These are phyloP conservation scores for Toxoplasma gondii DNA, from an alignment of 169 alveolate species.

Conservation along the genomic window DNA sequence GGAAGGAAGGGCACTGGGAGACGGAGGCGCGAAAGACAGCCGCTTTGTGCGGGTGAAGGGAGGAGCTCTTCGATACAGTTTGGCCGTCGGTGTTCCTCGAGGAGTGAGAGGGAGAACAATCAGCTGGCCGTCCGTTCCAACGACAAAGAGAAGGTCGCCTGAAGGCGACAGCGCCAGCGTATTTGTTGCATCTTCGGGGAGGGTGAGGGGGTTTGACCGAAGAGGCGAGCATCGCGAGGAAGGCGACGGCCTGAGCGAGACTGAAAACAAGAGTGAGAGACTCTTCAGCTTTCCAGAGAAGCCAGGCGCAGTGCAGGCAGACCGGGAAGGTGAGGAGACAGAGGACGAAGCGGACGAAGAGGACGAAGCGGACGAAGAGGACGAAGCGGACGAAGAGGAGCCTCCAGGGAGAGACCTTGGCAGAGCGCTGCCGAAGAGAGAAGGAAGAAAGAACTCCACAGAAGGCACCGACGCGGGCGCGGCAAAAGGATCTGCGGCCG, in stretches of 20 bases:
- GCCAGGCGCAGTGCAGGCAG: not conserved
- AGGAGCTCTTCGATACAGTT: not conserved
- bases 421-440: too few relatives aligned
- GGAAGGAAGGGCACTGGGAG: too few relatives aligned
- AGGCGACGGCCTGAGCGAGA: not conserved
- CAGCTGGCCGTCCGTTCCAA: not conserved
- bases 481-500: too few relatives aligned
- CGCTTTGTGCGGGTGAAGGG: not conserved
- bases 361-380: not conserved
- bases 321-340: not conserved
- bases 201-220: not conserved
- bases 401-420: too few relatives aligned
- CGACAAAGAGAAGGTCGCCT: constrained; percentile 9
- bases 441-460: too few relatives aligned
- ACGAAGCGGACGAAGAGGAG: not conserved
- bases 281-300: not conserved
- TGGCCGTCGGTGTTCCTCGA: not conserved
- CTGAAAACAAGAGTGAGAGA: not conserved
- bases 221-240: not conserved
- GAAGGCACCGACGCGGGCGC: too few relatives aligned
- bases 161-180: not conserved
- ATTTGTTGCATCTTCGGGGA: not conserved
- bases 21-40: too few relatives aligned
- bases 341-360: too few relatives aligned
- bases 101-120: not conserved